Evolutionary conservation across 805 yeast genomes (phyloP), one percentile per base, ranked within the genome.

Genomic region (Saccharomycodes ludwigii): DNA sequence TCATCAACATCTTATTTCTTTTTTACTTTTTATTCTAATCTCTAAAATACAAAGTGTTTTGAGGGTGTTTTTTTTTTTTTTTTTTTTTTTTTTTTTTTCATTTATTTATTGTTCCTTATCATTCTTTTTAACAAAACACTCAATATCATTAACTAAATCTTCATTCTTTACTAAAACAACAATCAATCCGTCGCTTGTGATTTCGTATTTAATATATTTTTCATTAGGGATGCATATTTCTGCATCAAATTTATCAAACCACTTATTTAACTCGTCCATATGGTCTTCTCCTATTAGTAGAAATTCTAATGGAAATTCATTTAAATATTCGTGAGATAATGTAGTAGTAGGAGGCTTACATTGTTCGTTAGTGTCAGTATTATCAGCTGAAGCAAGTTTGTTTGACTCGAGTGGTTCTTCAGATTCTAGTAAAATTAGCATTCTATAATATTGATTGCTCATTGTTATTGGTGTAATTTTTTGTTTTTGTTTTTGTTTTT

Each of bases 171-270:
- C 34, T 20, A 55, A 40, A 17, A 55, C 34, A 2, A 55, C 50
- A 23, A 55, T 53, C 21, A 55, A 35, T 18, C 60, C 60, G 37
- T 55, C 60, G 33, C 58, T 55, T 20, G 51, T 55, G 29, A 55
- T 55, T 33, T 55, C 60, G 33, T 55, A 55, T 25, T 55, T 55
- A 24, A 55, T 52, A 40, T 50, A 52, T 9, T 59, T 58, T 36
- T 55, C 60, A 31, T 55, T 54, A 30, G 58, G 58, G 42, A 55
- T 54, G 35, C 57, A 55, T 15, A 55, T 51, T 18, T 48, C 46
- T 24, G 44, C 52, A 39, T 50, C 63, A 41, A 58, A 46, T 31
- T 47, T 50, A 38, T 54, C 59, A 38, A 55, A 55, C 58, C 59
- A 54, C 15, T 37, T 32, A 22, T 54, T 54, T 20, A 55, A 37